Base-by-base conservation (phyloP, 805 yeast genomes). In the Zygosaccharomyces siamensis region DNA sequence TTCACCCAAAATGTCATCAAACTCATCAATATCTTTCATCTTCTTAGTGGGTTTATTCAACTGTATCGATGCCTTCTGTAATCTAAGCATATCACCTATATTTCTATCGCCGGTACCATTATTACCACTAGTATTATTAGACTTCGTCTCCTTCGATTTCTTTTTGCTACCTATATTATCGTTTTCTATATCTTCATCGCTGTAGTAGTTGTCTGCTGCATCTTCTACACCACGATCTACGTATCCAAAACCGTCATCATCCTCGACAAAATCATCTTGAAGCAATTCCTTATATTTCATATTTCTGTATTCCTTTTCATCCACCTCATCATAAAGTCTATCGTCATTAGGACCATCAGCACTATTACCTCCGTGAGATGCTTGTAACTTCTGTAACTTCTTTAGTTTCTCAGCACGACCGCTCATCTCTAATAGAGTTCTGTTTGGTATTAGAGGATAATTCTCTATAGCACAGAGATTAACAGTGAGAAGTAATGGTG, bases 171-270 rank as follows among this genome's bases (percentile, higher is more conserved):
- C 8, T 10, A 7, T 52, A 21, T 45, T 48, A 6, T 55, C 58
- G 2, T 45, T 63, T 3, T 64, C 74, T 0, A 70, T 75, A 18
- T 76, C 80, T 30, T 78, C 85, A 37, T 79, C 84, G n/a, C 80
- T 77, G 51, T 75, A 76, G 58, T 77, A 78, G 30, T 72, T 67
- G 35, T 72, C 75, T 50, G 83, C 95, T 90, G 95, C 89, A 51
- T 89, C 96, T 59, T 92, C 95, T 6, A 77, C 86, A 49, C 99
- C 99, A 38, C 86, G 86, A 59, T 93, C 98, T 1, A 89, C 90
- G 61, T 92, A 92, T 0, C 97, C 98, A 55, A 84, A 85, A 27
- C 97, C 97, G 56, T 86, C 82, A 64, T 92, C 98, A 64, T 89
- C 97, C 2, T 89, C 95, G 32, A 92, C 93, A 63, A 92, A 92